Conservation (phyloP, 805 yeast species). For the Candida ovalis region DNA sequence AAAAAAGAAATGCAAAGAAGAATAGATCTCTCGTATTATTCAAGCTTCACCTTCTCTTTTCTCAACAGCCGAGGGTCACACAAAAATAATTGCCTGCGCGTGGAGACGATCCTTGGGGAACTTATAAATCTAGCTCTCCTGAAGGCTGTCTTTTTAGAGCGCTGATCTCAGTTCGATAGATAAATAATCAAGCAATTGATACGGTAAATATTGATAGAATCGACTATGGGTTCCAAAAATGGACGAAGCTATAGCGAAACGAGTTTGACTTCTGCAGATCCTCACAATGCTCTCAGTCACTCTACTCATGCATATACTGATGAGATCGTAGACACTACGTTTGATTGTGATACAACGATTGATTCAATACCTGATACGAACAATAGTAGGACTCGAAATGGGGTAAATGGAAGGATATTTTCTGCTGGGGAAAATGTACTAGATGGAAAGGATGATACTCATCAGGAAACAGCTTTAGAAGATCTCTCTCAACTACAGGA, state of each 20-base stretch:
- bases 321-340: constrained; percentile 23
- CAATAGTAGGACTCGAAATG: constrained; percentile 6
- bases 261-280: not conserved
- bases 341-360: constrained; percentile 17
- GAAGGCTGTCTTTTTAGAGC: too few species aligned
- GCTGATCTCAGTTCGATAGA: too few species aligned
- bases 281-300: not conserved
- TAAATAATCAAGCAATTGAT: too few species aligned
- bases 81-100: too few species aligned
- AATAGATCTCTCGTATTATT: too few species aligned
- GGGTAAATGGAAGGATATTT: not conserved
- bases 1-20: not conserved
- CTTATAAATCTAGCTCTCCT: too few species aligned
- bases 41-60: too few species aligned
- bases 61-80: too few species aligned
- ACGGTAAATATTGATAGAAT: too few species aligned
- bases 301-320: constrained; percentile 12
- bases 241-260: not conserved
- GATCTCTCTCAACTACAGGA: not conserved
- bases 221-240: not conserved
- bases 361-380: constrained; percentile 4
- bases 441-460: constrained; percentile 27
- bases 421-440: not conserved
- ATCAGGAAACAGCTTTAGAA: not conserved
- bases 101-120: too few species aligned